Percentiles rank a stretch among this genome's conserved stretches.
These are phyloP conservation scores for Cryptococcus wingfieldii DNA, from an alignment of 1,284 basidiomycete genomes.

Conservation along the genomic window DNA sequence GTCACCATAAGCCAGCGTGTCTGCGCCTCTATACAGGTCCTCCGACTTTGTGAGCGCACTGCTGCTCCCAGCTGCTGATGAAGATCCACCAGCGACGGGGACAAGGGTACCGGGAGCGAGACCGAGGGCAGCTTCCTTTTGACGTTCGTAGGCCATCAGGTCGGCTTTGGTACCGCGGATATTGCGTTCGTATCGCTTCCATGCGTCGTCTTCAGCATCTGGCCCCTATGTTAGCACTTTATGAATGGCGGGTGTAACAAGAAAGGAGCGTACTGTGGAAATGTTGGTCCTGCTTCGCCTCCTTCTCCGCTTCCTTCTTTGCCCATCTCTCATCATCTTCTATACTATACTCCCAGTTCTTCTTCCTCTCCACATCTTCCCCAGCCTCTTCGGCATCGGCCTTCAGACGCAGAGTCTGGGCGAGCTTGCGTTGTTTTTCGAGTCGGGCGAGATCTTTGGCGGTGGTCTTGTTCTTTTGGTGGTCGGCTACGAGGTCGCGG, in stretches of 20 bases:
- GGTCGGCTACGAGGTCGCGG: constrained; percentile 74
- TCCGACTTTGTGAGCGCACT: constrained; percentile 59
- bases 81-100: constrained; percentile 45
- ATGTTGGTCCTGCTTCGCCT: constrained; percentile 58
- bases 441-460: constrained; percentile 72
- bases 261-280: constrained; percentile 29
- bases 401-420: constrained; percentile 79
- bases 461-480: constrained; percentile 66
- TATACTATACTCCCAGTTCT: constrained; percentile 90
- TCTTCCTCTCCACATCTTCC: constrained; percentile 64
- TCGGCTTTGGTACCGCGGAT: constrained; percentile 82
- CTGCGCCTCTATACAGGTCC: constrained; percentile 81
- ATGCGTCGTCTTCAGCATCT: constrained; percentile 87
- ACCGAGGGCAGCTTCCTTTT: constrained; percentile 78
- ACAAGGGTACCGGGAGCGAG: constrained; percentile 61
- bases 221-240: background rate
- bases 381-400: constrained; percentile 83
- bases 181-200: constrained; percentile 85
- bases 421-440: constrained; percentile 80
- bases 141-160: constrained; percentile 72
- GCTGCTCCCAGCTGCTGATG: constrained; percentile 29
- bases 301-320: constrained; percentile 64
- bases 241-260: background rate
- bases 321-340: constrained; percentile 95
- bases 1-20: constrained; percentile 85